These are phyloP conservation scores for Nasturtium officinale DNA, from an alignment of 345 rosid genomes.

Conservation along the genomic window DNA sequence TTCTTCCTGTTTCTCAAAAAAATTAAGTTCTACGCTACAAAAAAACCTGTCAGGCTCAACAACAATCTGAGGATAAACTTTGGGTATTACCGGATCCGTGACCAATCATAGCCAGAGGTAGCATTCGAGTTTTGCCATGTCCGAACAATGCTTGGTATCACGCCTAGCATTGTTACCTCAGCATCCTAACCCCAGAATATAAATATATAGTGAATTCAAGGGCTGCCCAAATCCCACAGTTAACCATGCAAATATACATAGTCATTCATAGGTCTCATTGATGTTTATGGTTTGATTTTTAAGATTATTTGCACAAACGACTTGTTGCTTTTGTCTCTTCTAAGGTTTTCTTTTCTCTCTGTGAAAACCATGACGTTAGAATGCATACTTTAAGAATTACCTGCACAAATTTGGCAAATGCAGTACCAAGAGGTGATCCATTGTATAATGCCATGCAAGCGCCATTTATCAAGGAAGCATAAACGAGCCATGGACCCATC, in stretches of 20 bases:
- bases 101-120: constrained; percentile 85
- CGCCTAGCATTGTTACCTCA: constrained; percentile 90
- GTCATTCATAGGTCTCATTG: neutral
- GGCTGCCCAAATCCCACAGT: constrained; percentile 10
- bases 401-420: constrained; percentile 96
- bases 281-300: neutral
- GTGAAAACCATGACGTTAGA: constrained; percentile 1
- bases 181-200: constrained; percentile 69
- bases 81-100: constrained; percentile 76
- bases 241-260: constrained; percentile 19
- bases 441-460: constrained; percentile 89
- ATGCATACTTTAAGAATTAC: constrained; percentile 43
- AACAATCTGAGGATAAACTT: constrained; percentile 17
- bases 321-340: neutral
- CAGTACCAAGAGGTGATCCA: constrained; percentile 86
- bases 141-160: constrained; percentile 94
- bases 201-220: constrained; percentile 29
- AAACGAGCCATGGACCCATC: constrained; percentile 99
- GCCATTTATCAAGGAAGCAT: constrained; percentile 85
- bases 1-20: neutral
- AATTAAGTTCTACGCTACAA: neutral
- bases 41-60: neutral
- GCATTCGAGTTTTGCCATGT: constrained; percentile 77
- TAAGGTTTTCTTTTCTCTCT: neutral
- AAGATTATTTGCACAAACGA: constrained; percentile 6